Conservation (phyloP, 495 filamentous ascomycete species). For the Neurospora sp. region DNA sequence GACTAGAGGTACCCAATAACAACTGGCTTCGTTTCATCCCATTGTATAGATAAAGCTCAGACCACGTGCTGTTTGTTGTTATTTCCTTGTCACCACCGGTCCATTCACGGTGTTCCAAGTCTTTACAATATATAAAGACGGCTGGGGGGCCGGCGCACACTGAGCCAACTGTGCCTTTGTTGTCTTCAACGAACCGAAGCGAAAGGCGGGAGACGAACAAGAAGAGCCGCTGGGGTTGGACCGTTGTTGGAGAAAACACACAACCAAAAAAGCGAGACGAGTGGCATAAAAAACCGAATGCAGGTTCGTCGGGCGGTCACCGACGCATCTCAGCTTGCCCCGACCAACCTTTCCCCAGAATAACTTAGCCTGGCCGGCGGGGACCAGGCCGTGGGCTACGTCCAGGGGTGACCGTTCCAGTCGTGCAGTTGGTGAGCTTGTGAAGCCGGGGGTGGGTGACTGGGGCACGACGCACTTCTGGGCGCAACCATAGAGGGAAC, state of each 20-base stretch:
- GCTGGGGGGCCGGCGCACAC: background rate
- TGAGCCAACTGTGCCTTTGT: background rate
- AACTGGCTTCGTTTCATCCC: background rate
- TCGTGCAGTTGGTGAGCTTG: background rate
- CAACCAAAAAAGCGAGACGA: background rate
- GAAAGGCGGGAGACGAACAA: background rate
- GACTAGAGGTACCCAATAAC: background rate
- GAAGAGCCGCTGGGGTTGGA: background rate
- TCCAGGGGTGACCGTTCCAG: background rate
- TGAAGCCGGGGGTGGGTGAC: background rate
- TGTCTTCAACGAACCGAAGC: background rate
- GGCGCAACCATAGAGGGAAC: no score
- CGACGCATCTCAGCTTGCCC: background rate
- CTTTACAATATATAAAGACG: background rate
- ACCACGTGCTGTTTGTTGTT: background rate
- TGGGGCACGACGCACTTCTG: background rate
- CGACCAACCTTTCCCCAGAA: background rate
- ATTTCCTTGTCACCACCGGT: background rate
- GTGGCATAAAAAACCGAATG: background rate
- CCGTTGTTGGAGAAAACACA: background rate
- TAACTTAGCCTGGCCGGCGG: background rate
- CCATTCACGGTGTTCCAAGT: background rate
- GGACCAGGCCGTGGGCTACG: background rate
- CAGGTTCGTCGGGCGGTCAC: background rate
- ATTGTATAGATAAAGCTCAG: background rate